A percentile compares a stretch with the other conserved stretches of the same genome.
Conservation (phyloP, 2,329 filamentous ascomycete species). For the Parafenestella ontariensis region DNA sequence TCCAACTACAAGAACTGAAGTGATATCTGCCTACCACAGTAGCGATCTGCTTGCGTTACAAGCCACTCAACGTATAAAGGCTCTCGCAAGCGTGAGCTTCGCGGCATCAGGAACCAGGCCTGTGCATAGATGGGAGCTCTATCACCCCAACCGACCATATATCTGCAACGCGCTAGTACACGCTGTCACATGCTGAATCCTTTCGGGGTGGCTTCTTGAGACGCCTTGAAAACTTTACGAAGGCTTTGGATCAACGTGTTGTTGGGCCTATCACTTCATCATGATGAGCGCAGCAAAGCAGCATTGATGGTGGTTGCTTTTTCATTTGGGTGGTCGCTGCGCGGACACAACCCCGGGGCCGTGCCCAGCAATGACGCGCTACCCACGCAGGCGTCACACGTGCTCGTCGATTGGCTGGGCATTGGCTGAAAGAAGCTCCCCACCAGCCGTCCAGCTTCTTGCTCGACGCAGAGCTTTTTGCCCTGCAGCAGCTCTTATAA, state of each 20-base stretch:
- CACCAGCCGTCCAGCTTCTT: slow-evolving; percentile 1
- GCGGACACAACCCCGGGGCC: background rate
- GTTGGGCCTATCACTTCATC: background rate
- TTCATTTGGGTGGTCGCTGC: background rate
- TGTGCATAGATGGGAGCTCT: background rate
- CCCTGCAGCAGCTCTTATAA: slow-evolving; percentile 7
- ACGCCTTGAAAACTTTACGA: background rate
- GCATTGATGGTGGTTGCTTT: background rate
- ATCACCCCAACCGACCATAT: background rate
- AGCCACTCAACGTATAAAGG: background rate
- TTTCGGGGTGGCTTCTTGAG: background rate
- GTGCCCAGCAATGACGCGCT: slow-evolving; percentile 10
- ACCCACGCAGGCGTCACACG: slow-evolving; percentile 15
- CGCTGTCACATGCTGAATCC: background rate
- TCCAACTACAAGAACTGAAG: no score
- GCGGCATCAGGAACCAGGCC: background rate
- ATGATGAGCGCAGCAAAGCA: background rate
- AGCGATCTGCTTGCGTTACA: no score
- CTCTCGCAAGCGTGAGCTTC: background rate
- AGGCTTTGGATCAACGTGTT: background rate
- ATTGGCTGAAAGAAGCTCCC: slow-evolving; percentile 14
- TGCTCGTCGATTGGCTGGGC: slow-evolving; percentile 23
- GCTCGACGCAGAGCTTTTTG: slow-evolving; percentile 19
- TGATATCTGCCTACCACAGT: no score
- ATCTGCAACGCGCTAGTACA: background rate